Evolutionary conservation across 1,284 basidiomycete species (phyloP).

Genomic region (Ceratobasidium sp.): DNA sequence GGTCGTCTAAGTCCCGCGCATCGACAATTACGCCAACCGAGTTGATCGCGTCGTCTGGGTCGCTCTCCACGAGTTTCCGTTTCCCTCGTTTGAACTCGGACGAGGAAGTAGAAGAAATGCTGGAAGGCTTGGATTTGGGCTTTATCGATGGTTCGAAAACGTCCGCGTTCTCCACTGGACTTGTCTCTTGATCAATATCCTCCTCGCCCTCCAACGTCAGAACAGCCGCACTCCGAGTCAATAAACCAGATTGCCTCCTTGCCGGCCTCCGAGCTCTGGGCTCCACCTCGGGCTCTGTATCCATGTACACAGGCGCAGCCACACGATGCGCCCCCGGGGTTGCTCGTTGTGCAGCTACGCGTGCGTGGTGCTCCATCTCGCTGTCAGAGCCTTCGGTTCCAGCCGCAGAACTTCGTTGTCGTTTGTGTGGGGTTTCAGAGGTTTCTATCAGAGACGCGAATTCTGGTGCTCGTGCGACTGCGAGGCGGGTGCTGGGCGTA

Average conservation of each 20-base stretch:
- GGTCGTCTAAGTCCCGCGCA: constrained; percentile 38
- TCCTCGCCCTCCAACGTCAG: constrained; percentile 1
- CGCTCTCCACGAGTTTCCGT: constrained; percentile 35
- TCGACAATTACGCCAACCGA: constrained; percentile 31
- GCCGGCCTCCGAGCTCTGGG: constrained; percentile 29
- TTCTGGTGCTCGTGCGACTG: constrained; percentile 38
- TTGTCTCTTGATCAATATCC: constrained; percentile 8
- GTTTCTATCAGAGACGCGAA: constrained; percentile 23
- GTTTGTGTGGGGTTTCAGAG: constrained; percentile 13
- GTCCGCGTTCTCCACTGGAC: constrained; percentile 11
- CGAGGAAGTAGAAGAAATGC: not conserved
- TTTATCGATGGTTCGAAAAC: not conserved
- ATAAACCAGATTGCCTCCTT: constrained; percentile 47
- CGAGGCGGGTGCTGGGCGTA: constrained; percentile 19
- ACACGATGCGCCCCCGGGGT: constrained; percentile 14
- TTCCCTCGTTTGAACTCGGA: constrained; percentile 35
- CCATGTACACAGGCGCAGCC: not conserved
- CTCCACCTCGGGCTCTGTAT: constrained; percentile 4
- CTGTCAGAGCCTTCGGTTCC: constrained; percentile 20
- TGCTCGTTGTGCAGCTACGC: not conserved
- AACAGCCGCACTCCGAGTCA: constrained; percentile 26
- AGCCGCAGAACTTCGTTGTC: constrained; percentile 24
- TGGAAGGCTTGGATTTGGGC: constrained; percentile 23
- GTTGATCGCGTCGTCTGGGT: constrained; percentile 26
- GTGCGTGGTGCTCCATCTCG: constrained; percentile 29